These are phyloP conservation scores for Saururus chinensis DNA, from an alignment of 164 flowering plant species.

Conservation along the genomic window DNA sequence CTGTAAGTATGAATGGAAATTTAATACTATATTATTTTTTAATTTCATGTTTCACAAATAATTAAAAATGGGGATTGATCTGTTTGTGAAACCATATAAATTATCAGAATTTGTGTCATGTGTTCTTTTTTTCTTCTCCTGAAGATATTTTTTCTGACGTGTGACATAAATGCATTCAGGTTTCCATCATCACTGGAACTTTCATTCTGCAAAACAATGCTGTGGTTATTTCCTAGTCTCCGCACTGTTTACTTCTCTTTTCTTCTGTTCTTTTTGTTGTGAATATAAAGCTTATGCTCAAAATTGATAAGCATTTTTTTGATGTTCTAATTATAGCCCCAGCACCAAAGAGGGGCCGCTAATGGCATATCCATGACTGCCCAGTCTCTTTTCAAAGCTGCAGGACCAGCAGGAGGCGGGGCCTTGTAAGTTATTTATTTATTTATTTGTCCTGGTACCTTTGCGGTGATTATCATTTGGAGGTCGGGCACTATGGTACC, in stretches of 20 bases:
- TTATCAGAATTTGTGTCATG: too few relatives aligned
- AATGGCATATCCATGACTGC: slow-evolving; percentile 30
- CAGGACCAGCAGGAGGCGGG: slow-evolving; percentile 55
- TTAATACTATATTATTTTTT: too few relatives aligned
- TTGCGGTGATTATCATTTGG: not conserved
- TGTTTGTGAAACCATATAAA: too few relatives aligned
- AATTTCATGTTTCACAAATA: not conserved
- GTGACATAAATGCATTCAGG: slow-evolving; percentile 14
- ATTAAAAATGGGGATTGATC: too few relatives aligned
- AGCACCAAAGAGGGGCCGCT: slow-evolving; percentile 16
- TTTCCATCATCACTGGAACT: slow-evolving; percentile 40
- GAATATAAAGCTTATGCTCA: not conserved
- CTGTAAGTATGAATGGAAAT: not conserved
- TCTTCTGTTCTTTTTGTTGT: not conserved
- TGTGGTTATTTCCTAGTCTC: slow-evolving; percentile 32
- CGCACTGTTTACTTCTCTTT: not conserved
- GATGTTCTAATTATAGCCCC: slow-evolving; percentile 5
- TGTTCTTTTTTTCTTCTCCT: not conserved
- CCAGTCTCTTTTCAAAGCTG: slow-evolving; percentile 46
- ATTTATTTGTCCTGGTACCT: not conserved
- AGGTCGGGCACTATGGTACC: too few relatives aligned
- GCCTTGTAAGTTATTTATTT: slow-evolving; percentile 22
- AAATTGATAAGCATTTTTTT: too few relatives aligned
- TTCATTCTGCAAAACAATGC: slow-evolving; percentile 51
- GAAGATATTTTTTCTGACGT: too few relatives aligned